A percentile compares a stretch with the other conserved stretches of the same genome.
phyloP scores from a whole-genome alignment of 768 basidiomycete genomes.

The Leccinum uliginosum region DNA sequence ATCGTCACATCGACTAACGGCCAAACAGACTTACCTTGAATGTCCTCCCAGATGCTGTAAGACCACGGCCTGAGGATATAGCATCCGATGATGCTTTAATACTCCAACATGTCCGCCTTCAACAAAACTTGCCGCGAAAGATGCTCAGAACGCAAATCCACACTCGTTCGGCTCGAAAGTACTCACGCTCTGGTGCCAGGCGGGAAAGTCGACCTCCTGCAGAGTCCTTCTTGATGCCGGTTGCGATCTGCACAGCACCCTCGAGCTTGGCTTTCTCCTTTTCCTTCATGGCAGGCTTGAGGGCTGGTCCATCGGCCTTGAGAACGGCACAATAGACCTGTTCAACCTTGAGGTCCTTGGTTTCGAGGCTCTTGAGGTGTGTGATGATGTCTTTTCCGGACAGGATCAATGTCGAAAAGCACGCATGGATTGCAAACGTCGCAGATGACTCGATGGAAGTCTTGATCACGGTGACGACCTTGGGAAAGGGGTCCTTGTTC shows the following conservation, averaged over 20 bases:
- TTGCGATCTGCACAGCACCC: constrained; percentile 86
- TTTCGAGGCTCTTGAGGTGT: constrained; percentile 72
- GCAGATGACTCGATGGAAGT: constrained; percentile 67
- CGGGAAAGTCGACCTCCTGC: constrained; percentile 91
- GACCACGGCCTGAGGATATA: constrained; percentile 99
- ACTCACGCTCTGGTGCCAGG: constrained; percentile 89
- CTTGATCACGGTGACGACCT: constrained; percentile 73
- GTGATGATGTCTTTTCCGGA: constrained; percentile 69
- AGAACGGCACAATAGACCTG: constrained; percentile 70
- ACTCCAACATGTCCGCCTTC: constrained; percentile 98
- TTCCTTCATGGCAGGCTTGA: constrained; percentile 43
- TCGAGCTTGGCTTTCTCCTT: constrained; percentile 80
- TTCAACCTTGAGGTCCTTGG: constrained; percentile 54
- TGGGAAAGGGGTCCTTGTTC: constrained; percentile 58
- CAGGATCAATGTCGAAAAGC: constrained; percentile 76
- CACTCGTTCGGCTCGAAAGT: neutral
- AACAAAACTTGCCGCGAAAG: constrained; percentile 71
- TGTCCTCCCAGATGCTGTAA: constrained; percentile 94
- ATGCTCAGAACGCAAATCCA: constrained; percentile 5
- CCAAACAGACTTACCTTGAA: constrained; percentile 62
- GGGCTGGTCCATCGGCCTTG: constrained; percentile 41
- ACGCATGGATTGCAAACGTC: constrained; percentile 71
- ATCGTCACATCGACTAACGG: neutral
- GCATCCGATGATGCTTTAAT: constrained; percentile 97
- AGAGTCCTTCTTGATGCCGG: constrained; percentile 94